Evolutionary conservation across 139 green algal species (phyloP).

Genomic region (Dunaliella primolecta): DNA sequence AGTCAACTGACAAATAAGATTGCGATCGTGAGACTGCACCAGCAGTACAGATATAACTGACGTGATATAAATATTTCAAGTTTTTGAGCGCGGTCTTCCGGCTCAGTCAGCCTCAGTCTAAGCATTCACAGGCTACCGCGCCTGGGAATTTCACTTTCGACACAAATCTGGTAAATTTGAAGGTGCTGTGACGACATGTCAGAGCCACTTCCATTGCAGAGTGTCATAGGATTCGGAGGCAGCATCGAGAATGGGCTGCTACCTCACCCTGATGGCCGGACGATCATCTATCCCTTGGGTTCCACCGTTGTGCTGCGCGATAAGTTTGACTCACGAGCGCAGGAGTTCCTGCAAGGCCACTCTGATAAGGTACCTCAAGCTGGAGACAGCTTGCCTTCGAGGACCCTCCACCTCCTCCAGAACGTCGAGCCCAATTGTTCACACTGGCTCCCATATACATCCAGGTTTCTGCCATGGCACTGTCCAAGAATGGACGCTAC

Average conservation of each 20-base stretch:
- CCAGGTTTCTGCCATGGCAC: conserved; percentile 73
- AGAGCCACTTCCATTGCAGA: conserved; percentile 42
- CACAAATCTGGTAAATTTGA: no score
- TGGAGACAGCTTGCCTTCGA: background rate
- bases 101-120: no score
- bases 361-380: conserved; percentile 41
- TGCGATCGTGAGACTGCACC: no score
- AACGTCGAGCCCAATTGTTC: background rate
- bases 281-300: conserved; percentile 78
- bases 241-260: conserved; percentile 62
- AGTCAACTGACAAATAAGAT: no score
- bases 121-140: no score
- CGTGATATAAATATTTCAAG: no score
- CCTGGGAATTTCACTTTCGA: no score
- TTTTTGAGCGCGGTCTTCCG: no score
- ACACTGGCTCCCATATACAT: background rate
- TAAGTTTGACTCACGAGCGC: conserved; percentile 47
- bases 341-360: conserved; percentile 66
- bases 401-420: background rate
- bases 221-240: conserved; percentile 67
- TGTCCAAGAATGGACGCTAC: conserved; percentile 66
- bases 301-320: conserved; percentile 72
- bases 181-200: conserved; percentile 46
- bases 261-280: conserved; percentile 66
- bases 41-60: no score